Evolutionary conservation across 306 rosid genomes (phyloP).

Genomic region (Quercus glauca): DNA sequence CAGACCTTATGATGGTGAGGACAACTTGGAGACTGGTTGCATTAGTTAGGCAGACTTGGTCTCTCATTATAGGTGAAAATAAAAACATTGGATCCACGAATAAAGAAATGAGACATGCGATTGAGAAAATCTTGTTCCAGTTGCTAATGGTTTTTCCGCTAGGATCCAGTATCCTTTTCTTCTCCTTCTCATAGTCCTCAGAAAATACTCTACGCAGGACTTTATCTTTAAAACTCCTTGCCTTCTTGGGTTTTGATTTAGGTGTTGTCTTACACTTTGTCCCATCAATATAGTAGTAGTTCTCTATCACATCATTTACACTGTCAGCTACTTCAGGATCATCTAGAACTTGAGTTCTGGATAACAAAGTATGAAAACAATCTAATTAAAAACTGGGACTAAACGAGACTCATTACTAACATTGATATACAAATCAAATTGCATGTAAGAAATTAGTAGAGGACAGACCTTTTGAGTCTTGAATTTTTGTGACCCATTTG

Average conservation of each 20-base stretch:
- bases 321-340: slow-evolving; percentile 31
- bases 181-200: slow-evolving; percentile 48
- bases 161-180: slow-evolving; percentile 45
- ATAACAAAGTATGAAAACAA: background rate
- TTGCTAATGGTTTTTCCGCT: slow-evolving; percentile 38
- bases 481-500: slow-evolving; percentile 24
- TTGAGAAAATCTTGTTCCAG: slow-evolving; percentile 56
- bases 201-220: slow-evolving; percentile 51
- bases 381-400: background rate
- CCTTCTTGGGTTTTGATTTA: background rate
- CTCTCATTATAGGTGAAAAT: slow-evolving; percentile 33
- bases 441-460: background rate
- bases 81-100: slow-evolving; percentile 57
- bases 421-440: no score
- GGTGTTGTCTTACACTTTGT: no score
- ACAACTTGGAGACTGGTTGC: no score
- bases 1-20: no score
- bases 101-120: slow-evolving; percentile 44
- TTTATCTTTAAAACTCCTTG: slow-evolving; percentile 28
- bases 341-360: slow-evolving; percentile 36
- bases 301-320: slow-evolving; percentile 10
- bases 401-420: background rate
- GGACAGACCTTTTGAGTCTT: slow-evolving; percentile 62
- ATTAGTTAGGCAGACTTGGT: no score
- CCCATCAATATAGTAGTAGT: no score